These are phyloP conservation scores for Phytopythium ostracodes DNA, from an alignment of 352 stramenopile genomes.

Conservation along the genomic window DNA sequence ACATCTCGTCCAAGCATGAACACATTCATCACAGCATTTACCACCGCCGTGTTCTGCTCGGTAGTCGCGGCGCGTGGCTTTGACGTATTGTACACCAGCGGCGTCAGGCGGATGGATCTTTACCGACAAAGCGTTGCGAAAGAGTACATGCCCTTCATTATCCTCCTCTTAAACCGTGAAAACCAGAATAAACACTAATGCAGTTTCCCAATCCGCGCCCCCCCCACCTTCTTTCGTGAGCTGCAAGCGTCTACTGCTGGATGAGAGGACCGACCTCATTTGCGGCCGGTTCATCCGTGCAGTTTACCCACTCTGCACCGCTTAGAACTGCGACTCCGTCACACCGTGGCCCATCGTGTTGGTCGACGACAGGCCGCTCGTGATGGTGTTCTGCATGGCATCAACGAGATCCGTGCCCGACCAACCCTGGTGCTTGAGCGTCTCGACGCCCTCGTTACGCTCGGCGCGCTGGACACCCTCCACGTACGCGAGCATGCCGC, in stretches of 20 bases:
- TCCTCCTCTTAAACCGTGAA: not conserved
- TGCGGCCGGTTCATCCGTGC: not conserved
- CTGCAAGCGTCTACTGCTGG: not conserved
- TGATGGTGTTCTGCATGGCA: slow-evolving; percentile 94
- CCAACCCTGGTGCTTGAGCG: slow-evolving; percentile 98
- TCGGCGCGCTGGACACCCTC: slow-evolving; percentile 95
- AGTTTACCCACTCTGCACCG: not conserved
- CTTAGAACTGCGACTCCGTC: slow-evolving; percentile 96
- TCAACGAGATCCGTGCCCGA: slow-evolving; percentile 97
- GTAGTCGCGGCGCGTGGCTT: too few species aligned
- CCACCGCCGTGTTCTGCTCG: too few species aligned
- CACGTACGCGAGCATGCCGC: slow-evolving; percentile 95
- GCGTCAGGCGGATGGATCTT: too few species aligned
- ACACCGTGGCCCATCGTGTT: slow-evolving; percentile 97
- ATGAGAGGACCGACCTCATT: not conserved
- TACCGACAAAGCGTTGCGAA: too few species aligned
- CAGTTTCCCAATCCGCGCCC: not conserved
- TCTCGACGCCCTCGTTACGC: slow-evolving; percentile 92
- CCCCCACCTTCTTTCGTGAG: not conserved
- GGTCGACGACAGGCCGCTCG: slow-evolving; percentile 93
- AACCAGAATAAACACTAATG: slow-evolving; percentile 1
- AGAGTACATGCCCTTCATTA: slow-evolving; percentile 7
- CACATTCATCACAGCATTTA: not conserved
- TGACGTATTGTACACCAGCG: too few species aligned
- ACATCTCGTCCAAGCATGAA: not conserved